Evolutionary conservation across 23 red algal species (phyloP).

Genomic region (Gracilaria gracilis): DNA sequence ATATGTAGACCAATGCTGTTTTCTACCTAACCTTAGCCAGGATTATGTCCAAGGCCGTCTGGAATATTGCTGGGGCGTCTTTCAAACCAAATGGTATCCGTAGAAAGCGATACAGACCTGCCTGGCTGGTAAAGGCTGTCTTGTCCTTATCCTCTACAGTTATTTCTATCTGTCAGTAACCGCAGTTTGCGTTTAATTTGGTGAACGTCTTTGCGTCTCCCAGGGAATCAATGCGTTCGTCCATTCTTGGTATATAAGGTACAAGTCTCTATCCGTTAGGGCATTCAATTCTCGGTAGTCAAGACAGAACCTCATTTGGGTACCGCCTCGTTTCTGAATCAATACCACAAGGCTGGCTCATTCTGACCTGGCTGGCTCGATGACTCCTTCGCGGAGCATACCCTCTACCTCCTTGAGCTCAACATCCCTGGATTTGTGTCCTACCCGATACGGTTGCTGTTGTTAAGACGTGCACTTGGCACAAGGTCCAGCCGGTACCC

Average conservation of each 20-base stretch:
- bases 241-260: conserved; percentile 39
- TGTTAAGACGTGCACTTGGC: background rate
- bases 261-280: conserved; percentile 27
- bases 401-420: background rate
- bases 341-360: conserved; percentile 13
- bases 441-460: background rate
- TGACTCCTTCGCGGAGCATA: background rate
- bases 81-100: background rate
- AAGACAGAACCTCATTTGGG: background rate
- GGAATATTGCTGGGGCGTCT: conserved; percentile 17
- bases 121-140: conserved; percentile 5
- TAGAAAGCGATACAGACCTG: background rate
- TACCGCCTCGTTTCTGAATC: background rate
- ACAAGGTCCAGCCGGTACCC: background rate
- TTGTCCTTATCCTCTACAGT: conserved; percentile 12
- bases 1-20: background rate
- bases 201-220: conserved; percentile 30
- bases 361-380: background rate
- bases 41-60: conserved; percentile 11
- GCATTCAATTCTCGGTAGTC: conserved; percentile 23
- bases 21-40: background rate
- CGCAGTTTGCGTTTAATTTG: conserved; percentile 34
- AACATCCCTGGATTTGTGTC: background rate
- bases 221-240: conserved; percentile 54
- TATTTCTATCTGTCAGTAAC: conserved; percentile 48